phyloP scores from a whole-genome alignment of 1,139 yeast genomes.

The Nadsonia commutata region DNA sequence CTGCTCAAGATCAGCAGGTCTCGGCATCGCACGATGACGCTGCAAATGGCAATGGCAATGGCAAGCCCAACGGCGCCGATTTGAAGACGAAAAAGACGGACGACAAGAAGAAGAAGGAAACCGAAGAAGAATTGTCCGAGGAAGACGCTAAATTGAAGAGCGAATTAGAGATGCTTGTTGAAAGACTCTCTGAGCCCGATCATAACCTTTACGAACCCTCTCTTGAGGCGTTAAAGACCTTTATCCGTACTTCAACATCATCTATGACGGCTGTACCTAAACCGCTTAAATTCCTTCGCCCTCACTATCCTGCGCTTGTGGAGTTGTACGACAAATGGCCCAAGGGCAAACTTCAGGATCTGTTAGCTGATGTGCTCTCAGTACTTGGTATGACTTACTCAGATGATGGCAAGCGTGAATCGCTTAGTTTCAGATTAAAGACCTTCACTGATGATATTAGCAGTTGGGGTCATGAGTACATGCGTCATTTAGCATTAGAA shows the following conservation, averaged over 20 bases:
- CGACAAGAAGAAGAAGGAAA: constrained; percentile 24
- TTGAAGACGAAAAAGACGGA: constrained; percentile 9
- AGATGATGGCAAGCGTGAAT: constrained; percentile 68
- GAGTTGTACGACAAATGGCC: constrained; percentile 59
- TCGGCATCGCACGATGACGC: not conserved
- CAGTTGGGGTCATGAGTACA: constrained; percentile 96
- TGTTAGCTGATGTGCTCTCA: constrained; percentile 73
- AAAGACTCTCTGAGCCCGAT: constrained; percentile 45
- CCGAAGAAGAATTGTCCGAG: constrained; percentile 76
- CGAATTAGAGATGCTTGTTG: constrained; percentile 78
- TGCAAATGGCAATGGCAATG: constrained; percentile 7
- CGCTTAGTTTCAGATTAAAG: constrained; percentile 69
- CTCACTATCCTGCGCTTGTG: constrained; percentile 59
- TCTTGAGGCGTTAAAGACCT: constrained; percentile 53
- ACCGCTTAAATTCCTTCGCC: constrained; percentile 88
- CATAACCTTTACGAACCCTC: constrained; percentile 40
- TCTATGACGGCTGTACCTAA: constrained; percentile 99
- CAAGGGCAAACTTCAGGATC: constrained; percentile 24
- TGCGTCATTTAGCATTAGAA: constrained; percentile 89
- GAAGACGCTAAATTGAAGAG: constrained; percentile 84
- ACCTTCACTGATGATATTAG: constrained; percentile 42
- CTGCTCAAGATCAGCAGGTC: not conserved
- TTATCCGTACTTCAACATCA: constrained; percentile 84
- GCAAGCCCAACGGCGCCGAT: constrained; percentile 6
- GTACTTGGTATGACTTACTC: constrained; percentile 93